These are phyloP conservation scores for Graphiopsis chlorocephala DNA, from an alignment of 2,329 filamentous ascomycete species.

Conservation along the genomic window DNA sequence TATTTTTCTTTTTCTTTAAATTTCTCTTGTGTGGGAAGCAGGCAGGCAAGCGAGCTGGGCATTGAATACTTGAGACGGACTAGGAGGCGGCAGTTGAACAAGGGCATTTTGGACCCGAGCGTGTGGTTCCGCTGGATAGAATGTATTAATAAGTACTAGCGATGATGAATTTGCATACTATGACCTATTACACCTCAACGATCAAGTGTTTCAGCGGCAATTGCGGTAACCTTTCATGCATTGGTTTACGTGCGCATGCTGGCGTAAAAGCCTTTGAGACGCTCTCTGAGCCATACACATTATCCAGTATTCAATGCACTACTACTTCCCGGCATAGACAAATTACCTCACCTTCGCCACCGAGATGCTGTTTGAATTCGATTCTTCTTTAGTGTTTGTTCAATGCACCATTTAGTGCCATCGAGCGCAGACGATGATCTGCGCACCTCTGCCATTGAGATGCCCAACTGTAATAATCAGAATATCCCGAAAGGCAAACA, in stretches of 20 bases:
- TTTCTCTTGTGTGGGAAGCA: background rate
- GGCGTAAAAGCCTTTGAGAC: too few species aligned
- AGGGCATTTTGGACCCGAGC: background rate
- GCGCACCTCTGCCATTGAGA: too few species aligned
- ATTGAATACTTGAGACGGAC: background rate
- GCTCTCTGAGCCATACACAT: too few species aligned
- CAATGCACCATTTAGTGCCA: too few species aligned
- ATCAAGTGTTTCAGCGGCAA: background rate
- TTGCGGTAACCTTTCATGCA: background rate
- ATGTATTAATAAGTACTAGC: conserved; percentile 5
- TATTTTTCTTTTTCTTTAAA: background rate
- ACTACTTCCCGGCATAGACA: too few species aligned
- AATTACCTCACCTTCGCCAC: too few species aligned
- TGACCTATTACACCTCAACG: background rate
- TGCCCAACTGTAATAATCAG: background rate
- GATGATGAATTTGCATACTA: background rate
- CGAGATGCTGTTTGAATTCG: too few species aligned
- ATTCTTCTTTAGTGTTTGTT: too few species aligned
- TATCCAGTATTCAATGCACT: too few species aligned
- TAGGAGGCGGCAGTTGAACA: background rate
- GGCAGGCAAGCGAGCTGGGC: background rate
- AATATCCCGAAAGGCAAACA: background rate
- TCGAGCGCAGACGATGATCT: too few species aligned
- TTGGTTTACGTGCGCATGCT: background rate
- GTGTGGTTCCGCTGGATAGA: conserved; percentile 6